These are phyloP conservation scores for Amanita subjunquillea DNA, from an alignment of 768 basidiomycete species.

Conservation along the genomic window DNA sequence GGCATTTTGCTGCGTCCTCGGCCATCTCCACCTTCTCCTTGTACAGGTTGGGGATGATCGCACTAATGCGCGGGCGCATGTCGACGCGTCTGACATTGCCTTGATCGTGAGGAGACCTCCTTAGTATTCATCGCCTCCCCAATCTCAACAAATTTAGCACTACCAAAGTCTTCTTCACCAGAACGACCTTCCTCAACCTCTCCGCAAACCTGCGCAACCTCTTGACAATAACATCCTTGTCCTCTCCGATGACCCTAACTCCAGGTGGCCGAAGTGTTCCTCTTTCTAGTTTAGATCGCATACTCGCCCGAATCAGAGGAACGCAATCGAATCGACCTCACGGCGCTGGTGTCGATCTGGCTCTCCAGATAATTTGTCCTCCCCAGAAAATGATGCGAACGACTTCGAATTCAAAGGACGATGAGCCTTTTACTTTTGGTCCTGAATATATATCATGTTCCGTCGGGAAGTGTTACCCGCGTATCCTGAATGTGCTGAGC, in stretches of 20 bases:
- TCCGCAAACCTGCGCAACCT: too few relatives aligned
- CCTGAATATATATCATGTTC: constrained; percentile 23
- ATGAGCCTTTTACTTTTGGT: constrained; percentile 27
- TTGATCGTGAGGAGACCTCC: too few relatives aligned
- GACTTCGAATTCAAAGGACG: constrained; percentile 15
- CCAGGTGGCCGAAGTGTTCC: constrained; percentile 22
- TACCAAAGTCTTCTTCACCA: too few relatives aligned
- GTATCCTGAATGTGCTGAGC: constrained; percentile 20
- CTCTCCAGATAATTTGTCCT: constrained; percentile 19
- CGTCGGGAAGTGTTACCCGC: constrained; percentile 22
- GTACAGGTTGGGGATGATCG: too few relatives aligned
- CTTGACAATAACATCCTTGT: constrained; percentile 8
- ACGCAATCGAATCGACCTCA: constrained; percentile 21
- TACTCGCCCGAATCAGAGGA: constrained; percentile 22
- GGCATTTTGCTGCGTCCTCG: too few relatives aligned
- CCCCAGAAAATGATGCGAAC: constrained; percentile 22
- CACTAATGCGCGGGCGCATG: too few relatives aligned
- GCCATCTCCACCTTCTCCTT: too few relatives aligned
- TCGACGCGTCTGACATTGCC: too few relatives aligned
- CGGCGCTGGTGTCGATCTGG: constrained; percentile 21
- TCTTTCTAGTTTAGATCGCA: constrained; percentile 23
- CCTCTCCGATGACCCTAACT: constrained; percentile 2
- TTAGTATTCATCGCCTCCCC: too few relatives aligned
- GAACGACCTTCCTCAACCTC: too few relatives aligned
- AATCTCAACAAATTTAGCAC: too few relatives aligned